These are phyloP conservation scores for Sporothrix schenckii DNA, from an alignment of 2,329 filamentous ascomycete genomes.

Conservation along the genomic window DNA sequence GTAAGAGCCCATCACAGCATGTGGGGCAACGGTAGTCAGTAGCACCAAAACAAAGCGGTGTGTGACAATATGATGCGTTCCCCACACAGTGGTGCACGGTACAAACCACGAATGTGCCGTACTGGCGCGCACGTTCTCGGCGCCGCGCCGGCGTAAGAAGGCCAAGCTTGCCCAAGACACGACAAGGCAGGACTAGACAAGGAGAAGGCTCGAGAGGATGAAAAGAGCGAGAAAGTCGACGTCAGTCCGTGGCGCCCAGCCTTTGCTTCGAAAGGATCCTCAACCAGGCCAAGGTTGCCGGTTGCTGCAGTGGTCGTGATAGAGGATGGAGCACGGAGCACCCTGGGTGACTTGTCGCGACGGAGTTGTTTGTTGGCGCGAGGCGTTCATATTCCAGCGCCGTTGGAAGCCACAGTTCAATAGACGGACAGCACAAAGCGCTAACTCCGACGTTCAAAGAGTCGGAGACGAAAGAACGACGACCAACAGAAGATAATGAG, in stretches of 20 bases:
- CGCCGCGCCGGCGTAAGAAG: neutral
- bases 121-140: too few species aligned
- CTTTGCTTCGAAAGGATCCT: neutral
- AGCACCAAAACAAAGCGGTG: slow-evolving; percentile 20
- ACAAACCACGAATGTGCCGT: neutral
- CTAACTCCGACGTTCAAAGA: neutral
- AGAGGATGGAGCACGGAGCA: neutral
- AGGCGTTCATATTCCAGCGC: neutral
- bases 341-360: neutral
- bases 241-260: neutral
- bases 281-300: neutral
- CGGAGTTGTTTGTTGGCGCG: neutral
- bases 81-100: slow-evolving; percentile 26
- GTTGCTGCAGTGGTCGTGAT: neutral
- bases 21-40: slow-evolving; percentile 18
- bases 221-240: too few species aligned
- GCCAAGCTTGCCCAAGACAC: slow-evolving; percentile 21
- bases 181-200: neutral
- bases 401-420: neutral
- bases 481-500: neutral
- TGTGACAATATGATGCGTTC: slow-evolving; percentile 10
- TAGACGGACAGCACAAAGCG: neutral
- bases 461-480: neutral
- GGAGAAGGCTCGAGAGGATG: too few species aligned
- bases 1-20: slow-evolving; percentile 10